Evolutionary conservation across 208 protist species (phyloP), one percentile per base, ranked within the genome.

Genomic region (Acanthamoeba healyi): DNA sequence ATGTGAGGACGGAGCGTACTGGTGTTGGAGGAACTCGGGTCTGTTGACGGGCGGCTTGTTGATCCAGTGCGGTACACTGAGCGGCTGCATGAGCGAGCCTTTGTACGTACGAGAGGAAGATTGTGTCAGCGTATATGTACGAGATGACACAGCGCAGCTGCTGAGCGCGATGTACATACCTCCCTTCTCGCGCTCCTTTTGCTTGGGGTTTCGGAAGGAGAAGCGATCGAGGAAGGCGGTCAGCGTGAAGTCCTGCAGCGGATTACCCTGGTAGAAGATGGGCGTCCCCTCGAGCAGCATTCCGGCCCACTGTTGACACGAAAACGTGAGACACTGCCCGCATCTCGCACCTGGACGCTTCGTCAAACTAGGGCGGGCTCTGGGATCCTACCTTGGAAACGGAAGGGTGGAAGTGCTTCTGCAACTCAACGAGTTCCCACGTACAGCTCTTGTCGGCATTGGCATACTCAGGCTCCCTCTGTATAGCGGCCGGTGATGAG

Each of bases 341-440:
- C 29, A n/a, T 67, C 29, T n/a, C 9, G 29, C 32, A n/a, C 17
- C 12, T 29, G 74, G 17, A 14, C 49, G 49, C n/a, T n/a, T n/a
- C n/a, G n/a, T n/a, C n/a, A n/a, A n/a, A n/a, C n/a, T n/a, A n/a
- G n/a, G n/a, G n/a, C n/a, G n/a, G n/a, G n/a, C n/a, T n/a, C n/a
- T 86, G 17, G 15, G 34, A 17, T 90, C 32, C 49, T 51, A 32
- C 29, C 38, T 46, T 42, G 95, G 77, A 19, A 7, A 96, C 95
- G 1, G 95, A 94, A 34, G 95, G 95, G 67, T 96, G 95, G 87
- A 77, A 96, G 86, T 96, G 95, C n/a, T 94, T 77, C 42, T 56
- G 32, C 51, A 95, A 40, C 67, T 82, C 38, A 9, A 90, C 58
- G 10, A 96, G 94, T 79, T 96, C 95, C 94, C 95, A 96, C 44